phyloP scores from a whole-genome alignment of 305 asterid species.

The Fraxinus nigra region DNA sequence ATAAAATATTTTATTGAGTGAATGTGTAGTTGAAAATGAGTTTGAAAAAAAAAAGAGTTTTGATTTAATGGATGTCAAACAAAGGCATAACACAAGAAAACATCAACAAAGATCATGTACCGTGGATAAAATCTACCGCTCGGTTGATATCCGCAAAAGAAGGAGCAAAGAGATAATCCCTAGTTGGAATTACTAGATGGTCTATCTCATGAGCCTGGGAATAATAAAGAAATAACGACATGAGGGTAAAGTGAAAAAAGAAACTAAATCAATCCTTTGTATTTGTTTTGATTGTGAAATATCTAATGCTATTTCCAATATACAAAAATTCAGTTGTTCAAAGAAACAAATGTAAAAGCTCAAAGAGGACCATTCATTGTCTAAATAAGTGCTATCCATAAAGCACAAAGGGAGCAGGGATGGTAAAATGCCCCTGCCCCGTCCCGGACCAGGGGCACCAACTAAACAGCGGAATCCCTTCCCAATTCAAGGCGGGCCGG shows the following conservation, averaged over 20 bases:
- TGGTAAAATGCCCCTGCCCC: background rate
- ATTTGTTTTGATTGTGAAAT: background rate
- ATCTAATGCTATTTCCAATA: background rate
- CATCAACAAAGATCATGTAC: conserved; percentile 29
- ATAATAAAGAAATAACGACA: conserved; percentile 17
- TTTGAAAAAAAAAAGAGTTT: too few relatives aligned
- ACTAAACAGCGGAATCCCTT: background rate
- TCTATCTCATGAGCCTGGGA: conserved; percentile 82
- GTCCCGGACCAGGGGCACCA: background rate
- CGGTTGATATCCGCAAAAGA: conserved; percentile 67
- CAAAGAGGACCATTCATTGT: conserved; percentile 5
- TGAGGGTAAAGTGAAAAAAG: background rate
- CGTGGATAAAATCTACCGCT: conserved; percentile 81
- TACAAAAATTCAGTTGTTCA: background rate
- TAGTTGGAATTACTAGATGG: conserved; percentile 90
- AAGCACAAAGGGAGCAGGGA: background rate
- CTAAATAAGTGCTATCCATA: background rate
- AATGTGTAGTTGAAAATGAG: too few relatives aligned
- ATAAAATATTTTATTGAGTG: too few relatives aligned
- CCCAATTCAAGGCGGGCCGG: background rate
- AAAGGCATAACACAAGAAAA: background rate
- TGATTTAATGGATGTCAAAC: too few relatives aligned
- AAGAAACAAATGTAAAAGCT: background rate
- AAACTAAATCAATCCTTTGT: conserved; percentile 11
- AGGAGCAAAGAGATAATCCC: conserved; percentile 97